These are phyloP conservation scores for Bryoerythrophyllum caledonicum DNA, from an alignment of 225 moss, liverwort and hornwort species.

Conservation along the genomic window DNA sequence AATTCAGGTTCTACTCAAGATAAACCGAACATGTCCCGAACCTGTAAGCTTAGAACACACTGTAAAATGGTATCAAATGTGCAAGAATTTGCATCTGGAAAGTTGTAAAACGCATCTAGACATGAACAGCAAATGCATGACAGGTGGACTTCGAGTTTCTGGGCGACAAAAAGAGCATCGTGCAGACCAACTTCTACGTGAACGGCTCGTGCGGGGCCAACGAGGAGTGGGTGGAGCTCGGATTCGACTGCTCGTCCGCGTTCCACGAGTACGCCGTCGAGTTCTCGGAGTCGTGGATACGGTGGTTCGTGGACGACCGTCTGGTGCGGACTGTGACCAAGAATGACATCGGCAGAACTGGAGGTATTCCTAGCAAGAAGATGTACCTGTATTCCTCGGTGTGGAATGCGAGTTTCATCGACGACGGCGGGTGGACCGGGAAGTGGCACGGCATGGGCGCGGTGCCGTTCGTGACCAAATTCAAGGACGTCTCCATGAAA, in stretches of 20 bases:
- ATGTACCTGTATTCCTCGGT: constrained; percentile 53
- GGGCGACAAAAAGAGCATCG: constrained; percentile 56
- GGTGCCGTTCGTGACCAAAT: constrained; percentile 46
- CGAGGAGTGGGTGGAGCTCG: constrained; percentile 49
- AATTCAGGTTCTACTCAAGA: too few species aligned
- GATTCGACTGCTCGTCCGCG: constrained; percentile 44
- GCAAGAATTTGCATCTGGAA: too few species aligned
- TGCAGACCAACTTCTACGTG: constrained; percentile 69
- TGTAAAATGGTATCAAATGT: too few species aligned
- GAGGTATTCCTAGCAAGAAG: constrained; percentile 33
- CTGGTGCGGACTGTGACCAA: constrained; percentile 39
- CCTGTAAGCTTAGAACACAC: too few species aligned
- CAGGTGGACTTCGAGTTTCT: constrained; percentile 58
- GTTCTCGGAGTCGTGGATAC: constrained; percentile 34
- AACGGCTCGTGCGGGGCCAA: constrained; percentile 43
- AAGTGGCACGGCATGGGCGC: constrained; percentile 51
- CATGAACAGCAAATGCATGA: too few species aligned
- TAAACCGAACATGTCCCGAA: too few species aligned
- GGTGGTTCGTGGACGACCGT: constrained; percentile 47
- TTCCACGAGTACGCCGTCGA: constrained; percentile 56
- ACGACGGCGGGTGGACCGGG: constrained; percentile 55
- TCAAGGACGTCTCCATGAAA: constrained; percentile 34
- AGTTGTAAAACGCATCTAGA: too few species aligned
- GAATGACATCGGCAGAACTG: background rate
- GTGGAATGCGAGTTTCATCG: constrained; percentile 50